Evolutionary conservation across 352 stramenopile genomes (phyloP), one percentile per base, ranked within the genome.

Genomic region (Phytophthora aleatoria): DNA sequence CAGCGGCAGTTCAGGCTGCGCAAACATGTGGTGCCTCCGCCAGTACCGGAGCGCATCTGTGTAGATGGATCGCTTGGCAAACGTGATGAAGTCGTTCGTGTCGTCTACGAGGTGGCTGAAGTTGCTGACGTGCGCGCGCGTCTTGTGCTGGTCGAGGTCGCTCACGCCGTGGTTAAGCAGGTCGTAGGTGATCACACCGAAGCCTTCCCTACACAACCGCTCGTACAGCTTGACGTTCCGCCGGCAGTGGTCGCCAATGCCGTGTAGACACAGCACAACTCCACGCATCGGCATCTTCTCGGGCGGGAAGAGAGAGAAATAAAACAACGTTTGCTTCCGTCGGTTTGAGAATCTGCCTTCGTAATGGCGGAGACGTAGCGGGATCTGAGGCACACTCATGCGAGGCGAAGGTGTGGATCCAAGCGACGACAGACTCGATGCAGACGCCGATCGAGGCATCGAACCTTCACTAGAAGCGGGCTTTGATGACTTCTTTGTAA

Each of bases 61-160:
- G 48, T 76, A 75, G 31, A 84, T 64, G 1, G 48, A 50, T 26
- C 59, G 36, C 50, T 83, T 83, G 0, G 73, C 66, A 36, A 79
- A 79, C 50, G 57, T 64, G 35, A 85, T 54, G 43, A 85, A 73
- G 38, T 68, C 64, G 54, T 87, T 82, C 16, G 73, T 79, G 54
- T 87, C 77, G 39, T 85, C 73, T 27, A 87, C 68, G n/a, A 87
- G 61, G 57, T 81, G 54, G 1, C 31, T 64, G 38, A 83, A 83
- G 28, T 70, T 63, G 45, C 71, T 60, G 20, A 78, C 56, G 63
- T 83, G 75, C 12, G 69, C 72, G 24, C 76, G 76, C 26, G 71
- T 73, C 38, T 64, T 64, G 51, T 77, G 63, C 15, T 61, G 52
- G 41, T 77, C 62, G 30, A 69, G 56, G 55, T 81, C 76, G 41